Conservation (phyloP, 345 rosid genomes). For the Tarenaya hassleriana region DNA sequence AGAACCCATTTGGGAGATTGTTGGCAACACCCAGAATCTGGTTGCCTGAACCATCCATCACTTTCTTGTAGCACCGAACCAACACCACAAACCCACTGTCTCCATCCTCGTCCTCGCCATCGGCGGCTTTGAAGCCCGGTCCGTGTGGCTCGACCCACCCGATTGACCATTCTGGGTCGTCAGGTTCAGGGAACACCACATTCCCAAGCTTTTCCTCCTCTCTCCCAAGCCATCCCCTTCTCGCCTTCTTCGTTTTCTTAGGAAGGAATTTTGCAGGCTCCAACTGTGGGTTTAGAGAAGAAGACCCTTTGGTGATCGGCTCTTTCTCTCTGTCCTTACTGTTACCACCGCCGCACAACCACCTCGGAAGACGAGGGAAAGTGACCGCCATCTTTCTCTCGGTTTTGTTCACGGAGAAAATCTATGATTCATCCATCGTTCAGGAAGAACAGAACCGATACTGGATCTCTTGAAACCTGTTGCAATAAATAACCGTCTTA, state of each 20-base stretch:
- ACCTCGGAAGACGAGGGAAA: slow-evolving; percentile 21
- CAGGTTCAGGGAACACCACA: slow-evolving; percentile 47
- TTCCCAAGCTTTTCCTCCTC: not conserved
- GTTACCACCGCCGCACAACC: slow-evolving; percentile 31
- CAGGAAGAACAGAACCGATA: not conserved
- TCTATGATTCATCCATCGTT: not conserved
- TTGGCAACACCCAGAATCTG: slow-evolving; percentile 42
- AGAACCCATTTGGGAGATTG: slow-evolving; percentile 36
- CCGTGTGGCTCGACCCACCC: slow-evolving; percentile 67
- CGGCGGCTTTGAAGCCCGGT: slow-evolving; percentile 35
- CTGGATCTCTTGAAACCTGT: not conserved
- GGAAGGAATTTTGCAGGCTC: not conserved
- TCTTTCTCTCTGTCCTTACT: slow-evolving; percentile 32
- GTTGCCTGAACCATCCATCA: slow-evolving; percentile 27
- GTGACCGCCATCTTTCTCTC: not conserved
- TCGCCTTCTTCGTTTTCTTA: not conserved
- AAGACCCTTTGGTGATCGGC: slow-evolving; percentile 22
- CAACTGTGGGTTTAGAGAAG: not conserved
- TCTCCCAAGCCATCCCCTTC: not conserved
- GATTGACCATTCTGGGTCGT: slow-evolving; percentile 62
- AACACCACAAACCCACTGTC: slow-evolving; percentile 47
- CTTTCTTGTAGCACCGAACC: slow-evolving; percentile 49
- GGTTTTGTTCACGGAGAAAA: not conserved
- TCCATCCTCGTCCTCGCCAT: slow-evolving; percentile 29
- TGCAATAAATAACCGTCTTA: not conserved